phyloP scores from a whole-genome alignment of 495 filamentous ascomycete species.

The Neurospora sp. region DNA sequence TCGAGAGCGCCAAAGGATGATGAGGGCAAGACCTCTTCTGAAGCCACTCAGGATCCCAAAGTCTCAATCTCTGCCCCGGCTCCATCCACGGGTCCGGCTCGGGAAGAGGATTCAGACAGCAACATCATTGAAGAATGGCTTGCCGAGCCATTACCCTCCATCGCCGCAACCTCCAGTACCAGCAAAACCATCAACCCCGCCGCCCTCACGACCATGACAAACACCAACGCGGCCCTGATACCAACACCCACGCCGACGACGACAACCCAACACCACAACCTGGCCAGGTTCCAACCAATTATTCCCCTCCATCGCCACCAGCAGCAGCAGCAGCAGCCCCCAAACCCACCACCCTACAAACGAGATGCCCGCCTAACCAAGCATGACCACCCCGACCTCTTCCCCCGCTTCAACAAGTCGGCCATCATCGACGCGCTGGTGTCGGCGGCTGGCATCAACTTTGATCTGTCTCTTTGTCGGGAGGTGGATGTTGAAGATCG shows the following conservation, averaged over 20 bases:
- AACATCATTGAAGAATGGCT: constrained; percentile 25
- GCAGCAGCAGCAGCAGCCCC: background rate
- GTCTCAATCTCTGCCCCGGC: background rate
- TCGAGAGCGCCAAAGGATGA: background rate
- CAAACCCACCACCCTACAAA: background rate
- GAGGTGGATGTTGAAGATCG: background rate
- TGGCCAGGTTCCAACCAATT: background rate
- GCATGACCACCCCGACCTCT: background rate
- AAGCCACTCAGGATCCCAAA: background rate
- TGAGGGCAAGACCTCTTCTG: background rate
- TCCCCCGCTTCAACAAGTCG: background rate
- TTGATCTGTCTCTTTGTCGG: background rate
- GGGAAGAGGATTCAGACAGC: constrained; percentile 14
- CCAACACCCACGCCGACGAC: background rate
- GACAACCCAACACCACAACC: background rate
- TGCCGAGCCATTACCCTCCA: constrained; percentile 13
- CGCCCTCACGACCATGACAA: background rate
- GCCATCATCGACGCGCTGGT: background rate
- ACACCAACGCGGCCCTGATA: background rate
- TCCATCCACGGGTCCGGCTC: background rate
- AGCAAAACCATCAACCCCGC: background rate
- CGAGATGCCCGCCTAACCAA: background rate
- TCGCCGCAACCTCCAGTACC: background rate
- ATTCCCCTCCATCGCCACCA: background rate
- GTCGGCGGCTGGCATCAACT: background rate